These are phyloP conservation scores for Blastobotrys proliferans DNA, from an alignment of 1,139 yeast species.

Conservation along the genomic window DNA sequence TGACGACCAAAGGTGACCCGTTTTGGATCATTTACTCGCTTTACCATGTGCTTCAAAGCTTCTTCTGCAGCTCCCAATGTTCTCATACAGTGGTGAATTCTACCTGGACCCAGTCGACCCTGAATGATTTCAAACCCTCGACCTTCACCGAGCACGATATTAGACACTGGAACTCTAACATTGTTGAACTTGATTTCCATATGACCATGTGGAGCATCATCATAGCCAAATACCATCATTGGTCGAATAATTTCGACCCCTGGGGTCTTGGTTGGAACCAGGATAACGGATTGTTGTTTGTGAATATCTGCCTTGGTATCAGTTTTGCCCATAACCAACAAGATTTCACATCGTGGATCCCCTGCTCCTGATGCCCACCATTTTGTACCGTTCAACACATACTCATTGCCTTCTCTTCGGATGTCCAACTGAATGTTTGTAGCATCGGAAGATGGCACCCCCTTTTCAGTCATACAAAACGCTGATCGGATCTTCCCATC, in stretches of 20 bases:
- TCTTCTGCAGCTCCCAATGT: constrained; percentile 63
- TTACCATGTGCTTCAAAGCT: constrained; percentile 50
- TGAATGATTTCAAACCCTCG: constrained; percentile 67
- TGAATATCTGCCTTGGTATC: constrained; percentile 35
- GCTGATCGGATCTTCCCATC: constrained; percentile 62
- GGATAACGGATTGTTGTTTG: constrained; percentile 56
- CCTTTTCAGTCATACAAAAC: constrained; percentile 67
- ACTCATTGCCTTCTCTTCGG: constrained; percentile 44
- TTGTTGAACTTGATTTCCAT: constrained; percentile 56
- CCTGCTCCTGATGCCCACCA: constrained; percentile 81
- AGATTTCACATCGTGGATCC: constrained; percentile 55
- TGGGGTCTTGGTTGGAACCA: constrained; percentile 53
- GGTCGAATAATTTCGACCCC: constrained; percentile 57
- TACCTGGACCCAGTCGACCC: constrained; percentile 68
- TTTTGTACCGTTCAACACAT: constrained; percentile 59
- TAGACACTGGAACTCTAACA: constrained; percentile 49
- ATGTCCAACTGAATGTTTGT: constrained; percentile 57
- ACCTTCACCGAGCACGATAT: constrained; percentile 44
- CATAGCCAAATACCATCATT: constrained; percentile 56
- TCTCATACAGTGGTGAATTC: constrained; percentile 75
- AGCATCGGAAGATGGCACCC: constrained; percentile 64
- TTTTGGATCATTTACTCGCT: constrained; percentile 47
- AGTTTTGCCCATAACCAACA: constrained; percentile 69
- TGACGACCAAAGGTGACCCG: constrained; percentile 56
- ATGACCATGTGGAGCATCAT: constrained; percentile 75